A percentile compares a stretch with the other conserved stretches of the same genome.
Conservation (phyloP, 257 asterid species). For the Rehmannia glutinosa region DNA sequence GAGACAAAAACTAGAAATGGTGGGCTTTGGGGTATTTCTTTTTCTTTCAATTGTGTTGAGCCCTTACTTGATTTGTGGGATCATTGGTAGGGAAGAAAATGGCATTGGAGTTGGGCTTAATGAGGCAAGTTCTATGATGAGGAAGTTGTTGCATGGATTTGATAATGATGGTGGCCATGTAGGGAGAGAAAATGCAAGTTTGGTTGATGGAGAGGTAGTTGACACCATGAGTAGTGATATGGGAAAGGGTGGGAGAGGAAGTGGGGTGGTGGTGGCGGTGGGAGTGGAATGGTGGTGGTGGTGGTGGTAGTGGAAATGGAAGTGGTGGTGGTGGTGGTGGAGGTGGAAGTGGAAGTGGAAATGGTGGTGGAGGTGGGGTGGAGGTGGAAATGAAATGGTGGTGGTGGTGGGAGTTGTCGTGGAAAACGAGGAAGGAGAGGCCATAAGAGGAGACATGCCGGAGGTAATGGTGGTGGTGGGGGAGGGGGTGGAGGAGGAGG, state of each 20-base stretch:
- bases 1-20: constrained; percentile 22
- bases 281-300: too few relatives aligned
- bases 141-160: constrained; percentile 8
- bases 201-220: constrained; percentile 11
- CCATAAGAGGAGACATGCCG: not conserved
- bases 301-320: not conserved
- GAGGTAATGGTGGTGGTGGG: not conserved
- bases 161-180: not conserved
- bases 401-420: not conserved
- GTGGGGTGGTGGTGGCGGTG: too few relatives aligned
- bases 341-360: not conserved
- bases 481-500: not conserved
- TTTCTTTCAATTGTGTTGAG: constrained; percentile 26
- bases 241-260: too few relatives aligned
- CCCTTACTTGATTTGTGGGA: constrained; percentile 29
- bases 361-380: not conserved
- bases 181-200: too few relatives aligned
- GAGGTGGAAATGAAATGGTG: too few relatives aligned
- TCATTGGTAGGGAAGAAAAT: constrained; percentile 5
- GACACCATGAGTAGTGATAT: too few relatives aligned
- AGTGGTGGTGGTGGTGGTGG: not conserved
- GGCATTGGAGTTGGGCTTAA: not conserved
- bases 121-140: not conserved
- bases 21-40: constrained; percentile 25
- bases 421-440: not conserved